Evolutionary conservation across 2,329 filamentous ascomycete species (phyloP).

Genomic region (Parastagonospora avenae): DNA sequence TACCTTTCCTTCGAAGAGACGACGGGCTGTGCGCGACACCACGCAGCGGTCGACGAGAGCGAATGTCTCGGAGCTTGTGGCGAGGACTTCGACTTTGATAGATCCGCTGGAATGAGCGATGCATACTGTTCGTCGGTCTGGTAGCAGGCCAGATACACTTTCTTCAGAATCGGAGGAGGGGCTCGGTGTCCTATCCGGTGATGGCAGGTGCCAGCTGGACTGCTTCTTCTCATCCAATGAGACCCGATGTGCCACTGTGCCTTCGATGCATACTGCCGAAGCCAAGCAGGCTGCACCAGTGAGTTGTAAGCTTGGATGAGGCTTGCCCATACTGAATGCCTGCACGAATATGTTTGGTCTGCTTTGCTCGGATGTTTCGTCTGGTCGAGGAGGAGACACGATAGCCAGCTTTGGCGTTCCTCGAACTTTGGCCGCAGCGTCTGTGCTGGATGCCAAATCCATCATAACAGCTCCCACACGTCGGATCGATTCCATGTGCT

Average conservation of each 20-base stretch:
- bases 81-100: slow-evolving; percentile 31
- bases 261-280: slow-evolving; percentile 34
- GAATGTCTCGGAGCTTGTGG: slow-evolving; percentile 17
- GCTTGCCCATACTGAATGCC: slow-evolving; percentile 40
- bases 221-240: slow-evolving; percentile 1
- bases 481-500: slow-evolving; percentile 61
- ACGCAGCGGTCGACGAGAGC: slow-evolving; percentile 29
- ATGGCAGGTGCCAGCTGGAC: slow-evolving; percentile 3
- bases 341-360: slow-evolving; percentile 22
- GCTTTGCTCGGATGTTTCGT: background rate
- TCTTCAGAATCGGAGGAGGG: slow-evolving; percentile 9
- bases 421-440: slow-evolving; percentile 48
- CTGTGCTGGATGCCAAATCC: slow-evolving; percentile 57
- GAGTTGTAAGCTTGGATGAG: slow-evolving; percentile 40
- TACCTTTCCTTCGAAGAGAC: slow-evolving; percentile 39
- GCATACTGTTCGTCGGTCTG: slow-evolving; percentile 7
- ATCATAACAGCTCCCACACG: slow-evolving; percentile 61
- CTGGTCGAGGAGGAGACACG: slow-evolving; percentile 44
- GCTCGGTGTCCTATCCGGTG: slow-evolving; percentile 15
- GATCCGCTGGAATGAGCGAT: slow-evolving; percentile 32
- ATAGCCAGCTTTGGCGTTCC: slow-evolving; percentile 67
- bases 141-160: slow-evolving; percentile 2
- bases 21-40: slow-evolving; percentile 40
- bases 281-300: slow-evolving; percentile 40
- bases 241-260: slow-evolving; percentile 29